Evolutionary conservation across 1,139 yeast genomes (phyloP).

Genomic region (Geotrichum candidum): DNA sequence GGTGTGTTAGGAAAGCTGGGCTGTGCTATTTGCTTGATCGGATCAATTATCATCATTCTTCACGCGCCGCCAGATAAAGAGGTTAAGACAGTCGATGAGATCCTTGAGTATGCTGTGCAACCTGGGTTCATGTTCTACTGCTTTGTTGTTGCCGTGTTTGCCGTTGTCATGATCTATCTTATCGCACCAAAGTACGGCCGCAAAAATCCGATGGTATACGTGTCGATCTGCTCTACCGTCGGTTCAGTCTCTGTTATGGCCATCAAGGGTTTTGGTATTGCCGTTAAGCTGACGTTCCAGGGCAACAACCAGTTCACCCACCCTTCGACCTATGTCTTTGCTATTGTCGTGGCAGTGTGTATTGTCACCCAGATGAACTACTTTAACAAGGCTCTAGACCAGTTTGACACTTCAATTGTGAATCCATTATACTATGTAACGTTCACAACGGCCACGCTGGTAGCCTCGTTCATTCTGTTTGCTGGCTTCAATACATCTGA

Average conservation of each 20-base stretch:
- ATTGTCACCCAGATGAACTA: conserved; percentile 89
- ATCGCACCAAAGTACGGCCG: conserved; percentile 79
- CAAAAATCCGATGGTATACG: conserved; percentile 81
- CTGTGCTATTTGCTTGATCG: conserved; percentile 83
- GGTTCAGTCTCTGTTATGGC: conserved; percentile 91
- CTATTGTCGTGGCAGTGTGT: conserved; percentile 71
- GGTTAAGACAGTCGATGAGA: conserved; percentile 82
- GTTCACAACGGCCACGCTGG: conserved; percentile 80
- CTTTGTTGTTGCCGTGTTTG: conserved; percentile 54
- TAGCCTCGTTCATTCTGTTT: conserved; percentile 81
- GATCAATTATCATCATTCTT: conserved; percentile 81
- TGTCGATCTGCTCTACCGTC: conserved; percentile 83
- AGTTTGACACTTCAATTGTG: conserved; percentile 86
- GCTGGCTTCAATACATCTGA: conserved; percentile 83
- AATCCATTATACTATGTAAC: conserved; percentile 89
- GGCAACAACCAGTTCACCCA: conserved; percentile 92
- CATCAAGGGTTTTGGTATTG: conserved; percentile 90
- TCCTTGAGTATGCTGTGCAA: conserved; percentile 68
- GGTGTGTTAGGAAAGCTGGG: conserved; percentile 92
- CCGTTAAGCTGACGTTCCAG: conserved; percentile 72
- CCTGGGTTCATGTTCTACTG: conserved; percentile 76
- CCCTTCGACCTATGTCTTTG: conserved; percentile 75
- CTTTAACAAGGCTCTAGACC: conserved; percentile 88
- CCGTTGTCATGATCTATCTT: conserved; percentile 73
- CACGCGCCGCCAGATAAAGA: conserved; percentile 95